A percentile compares a stretch with the other conserved stretches of the same genome.
phyloP scores from a whole-genome alignment of 1,139 yeast genomes.

The Wickerhamiella pararugosa region DNA sequence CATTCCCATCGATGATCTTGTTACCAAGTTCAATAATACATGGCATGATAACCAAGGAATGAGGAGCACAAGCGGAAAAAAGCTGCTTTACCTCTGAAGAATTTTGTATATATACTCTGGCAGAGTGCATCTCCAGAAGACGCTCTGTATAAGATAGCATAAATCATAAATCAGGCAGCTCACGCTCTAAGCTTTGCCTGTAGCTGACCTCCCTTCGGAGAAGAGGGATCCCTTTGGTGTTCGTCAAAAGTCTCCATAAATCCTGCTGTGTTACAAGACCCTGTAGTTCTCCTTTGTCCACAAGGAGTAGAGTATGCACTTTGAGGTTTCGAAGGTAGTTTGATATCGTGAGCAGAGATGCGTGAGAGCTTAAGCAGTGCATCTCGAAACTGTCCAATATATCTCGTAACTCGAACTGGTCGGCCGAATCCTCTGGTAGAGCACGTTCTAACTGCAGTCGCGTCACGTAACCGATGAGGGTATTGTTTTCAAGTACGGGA shows the following conservation, averaged over 20 bases:
- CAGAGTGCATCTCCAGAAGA: background rate
- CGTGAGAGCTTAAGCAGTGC: conserved; percentile 1
- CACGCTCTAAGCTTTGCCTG: conserved; percentile 4
- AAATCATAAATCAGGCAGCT: conserved; percentile 3
- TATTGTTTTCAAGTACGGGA: conserved; percentile 2
- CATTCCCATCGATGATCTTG: conserved; percentile 4
- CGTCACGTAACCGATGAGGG: conserved; percentile 5
- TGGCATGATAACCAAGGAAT: conserved; percentile 4
- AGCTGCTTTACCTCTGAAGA: background rate
- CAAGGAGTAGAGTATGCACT: conserved; percentile 5
- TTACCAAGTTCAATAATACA: conserved; percentile 9
- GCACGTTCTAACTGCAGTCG: background rate
- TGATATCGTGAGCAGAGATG: background rate
- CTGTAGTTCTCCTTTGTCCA: conserved; percentile 16
- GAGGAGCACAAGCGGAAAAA: background rate
- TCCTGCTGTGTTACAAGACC: conserved; percentile 7
- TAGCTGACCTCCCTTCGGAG: conserved; percentile 7
- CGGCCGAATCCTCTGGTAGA: conserved; percentile 4
- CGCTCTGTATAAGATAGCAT: background rate
- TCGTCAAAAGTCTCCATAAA: background rate
- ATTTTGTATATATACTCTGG: background rate
- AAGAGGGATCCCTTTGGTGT: conserved; percentile 4
- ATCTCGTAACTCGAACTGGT: background rate
- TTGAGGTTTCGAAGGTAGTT: conserved; percentile 4
- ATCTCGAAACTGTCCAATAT: conserved; percentile 1